phyloP scores from a whole-genome alignment of 352 stramenopile species.

The Pythium myriotylum region DNA sequence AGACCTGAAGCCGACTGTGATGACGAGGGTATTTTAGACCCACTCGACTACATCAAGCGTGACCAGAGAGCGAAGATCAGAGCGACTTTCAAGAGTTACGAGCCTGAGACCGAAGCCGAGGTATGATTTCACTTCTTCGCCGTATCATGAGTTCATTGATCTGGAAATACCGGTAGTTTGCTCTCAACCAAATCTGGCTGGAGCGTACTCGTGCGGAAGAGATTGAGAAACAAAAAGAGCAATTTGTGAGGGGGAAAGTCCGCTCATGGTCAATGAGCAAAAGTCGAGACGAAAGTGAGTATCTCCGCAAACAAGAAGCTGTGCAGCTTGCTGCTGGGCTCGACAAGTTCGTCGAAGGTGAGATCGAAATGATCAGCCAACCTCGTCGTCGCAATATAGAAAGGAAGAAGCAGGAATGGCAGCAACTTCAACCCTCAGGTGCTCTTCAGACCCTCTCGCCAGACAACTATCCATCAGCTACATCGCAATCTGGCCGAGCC shows the following conservation, averaged over 20 bases:
- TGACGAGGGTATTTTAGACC: conserved; percentile 8
- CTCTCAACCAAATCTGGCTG: conserved; percentile 76
- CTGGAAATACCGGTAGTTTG: conserved; percentile 29
- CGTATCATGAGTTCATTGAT: neutral
- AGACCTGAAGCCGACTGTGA: conserved; percentile 6
- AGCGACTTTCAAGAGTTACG: conserved; percentile 60
- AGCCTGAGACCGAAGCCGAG: conserved; percentile 67
- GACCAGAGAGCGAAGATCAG: conserved; percentile 38
- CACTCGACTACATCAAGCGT: conserved; percentile 17
- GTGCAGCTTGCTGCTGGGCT: conserved; percentile 59
- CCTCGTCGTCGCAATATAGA: conserved; percentile 11
- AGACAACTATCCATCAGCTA: no score
- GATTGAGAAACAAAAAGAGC: conserved; percentile 40
- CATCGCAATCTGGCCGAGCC: no score
- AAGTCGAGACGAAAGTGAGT: conserved; percentile 73
- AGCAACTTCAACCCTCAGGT: conserved; percentile 15
- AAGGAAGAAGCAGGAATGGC: conserved; percentile 25
- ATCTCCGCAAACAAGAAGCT: conserved; percentile 63
- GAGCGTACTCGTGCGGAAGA: conserved; percentile 53
- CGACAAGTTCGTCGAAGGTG: conserved; percentile 30
- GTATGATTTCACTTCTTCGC: conserved; percentile 24
- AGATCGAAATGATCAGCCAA: conserved; percentile 18
- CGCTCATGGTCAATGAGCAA: conserved; percentile 60
- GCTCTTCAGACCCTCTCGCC: no score
- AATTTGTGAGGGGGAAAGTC: conserved; percentile 51